A percentile compares a stretch with the other conserved stretches of the same genome.
phyloP scores from a whole-genome alignment of 768 basidiomycete genomes.

The Lactarius evosmus region DNA sequence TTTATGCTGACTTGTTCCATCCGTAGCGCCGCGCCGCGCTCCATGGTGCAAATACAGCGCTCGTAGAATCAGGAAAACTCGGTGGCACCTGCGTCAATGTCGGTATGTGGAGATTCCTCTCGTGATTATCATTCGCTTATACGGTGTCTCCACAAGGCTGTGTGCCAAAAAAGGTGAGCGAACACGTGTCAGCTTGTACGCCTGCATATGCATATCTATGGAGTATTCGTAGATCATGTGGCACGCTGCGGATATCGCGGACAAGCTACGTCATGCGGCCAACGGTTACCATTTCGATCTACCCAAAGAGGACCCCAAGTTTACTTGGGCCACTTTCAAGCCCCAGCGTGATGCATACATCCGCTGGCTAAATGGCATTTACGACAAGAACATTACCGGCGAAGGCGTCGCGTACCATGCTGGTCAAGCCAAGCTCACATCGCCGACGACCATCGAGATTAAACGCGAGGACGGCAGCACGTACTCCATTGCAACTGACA shows the following conservation, averaged over 20 bases:
- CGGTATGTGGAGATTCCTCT: conserved; percentile 49
- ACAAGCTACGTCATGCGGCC: conserved; percentile 74
- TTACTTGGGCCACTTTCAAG: conserved; percentile 91
- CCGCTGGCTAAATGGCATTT: conserved; percentile 81
- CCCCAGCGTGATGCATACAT: conserved; percentile 96
- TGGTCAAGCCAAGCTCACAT: conserved; percentile 72
- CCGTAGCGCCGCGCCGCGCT: conserved; percentile 80
- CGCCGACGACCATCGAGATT: conserved; percentile 69
- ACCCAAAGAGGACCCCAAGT: conserved; percentile 46
- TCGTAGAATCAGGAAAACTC: conserved; percentile 69
- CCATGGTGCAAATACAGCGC: conserved; percentile 90
- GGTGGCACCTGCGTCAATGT: conserved; percentile 99
- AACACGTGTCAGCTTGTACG: not conserved
- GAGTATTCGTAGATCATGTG: conserved; percentile 78
- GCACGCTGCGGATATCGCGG: conserved; percentile 89
- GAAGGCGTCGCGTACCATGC: conserved; percentile 86
- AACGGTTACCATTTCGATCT: conserved; percentile 65
- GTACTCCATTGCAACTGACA: conserved; percentile 72
- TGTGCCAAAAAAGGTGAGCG: conserved; percentile 88
- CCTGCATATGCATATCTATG: not conserved
- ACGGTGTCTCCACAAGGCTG: conserved; percentile 53
- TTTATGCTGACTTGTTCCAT: conserved; percentile 3
- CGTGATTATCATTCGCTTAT: not conserved
- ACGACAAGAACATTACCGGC: conserved; percentile 82
- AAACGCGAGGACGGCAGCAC: conserved; percentile 60